Base-by-base conservation (phyloP, 1,284 basidiomycete genomes). In the Meira miltonrushii region DNA sequence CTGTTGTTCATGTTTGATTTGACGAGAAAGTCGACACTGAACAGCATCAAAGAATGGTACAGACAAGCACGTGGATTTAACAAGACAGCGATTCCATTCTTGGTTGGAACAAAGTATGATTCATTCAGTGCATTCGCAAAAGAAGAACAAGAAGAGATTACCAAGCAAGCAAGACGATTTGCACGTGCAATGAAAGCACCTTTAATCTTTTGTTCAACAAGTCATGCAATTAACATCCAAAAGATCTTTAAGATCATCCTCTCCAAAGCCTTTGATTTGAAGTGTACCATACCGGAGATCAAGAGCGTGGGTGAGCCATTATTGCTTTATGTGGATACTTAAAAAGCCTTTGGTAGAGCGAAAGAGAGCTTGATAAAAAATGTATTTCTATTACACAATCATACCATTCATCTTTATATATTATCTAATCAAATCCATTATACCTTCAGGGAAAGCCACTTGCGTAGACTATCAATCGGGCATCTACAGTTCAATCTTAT, bases 1-100 rank as follows among this genome's bases (percentile, higher is more conserved):
- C 95, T 98, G 75, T 83, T 98, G 43, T 98, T 97, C 86, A 97
- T 97, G 94, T 98, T 98, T 79, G 94, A 98, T 82, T 84, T 98
- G 51, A 91, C 91, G 58, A 86, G 94, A 71, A 97, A 97, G 81
- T 90, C 89, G 55, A 98, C 94, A 43, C 81, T 98, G 65, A 97
- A 97, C 80, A 92, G 89, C 59, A 90, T 98, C 74, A 97, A 97
- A 80, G 94, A 97, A 80, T 97, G 94, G 94, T 97, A 97, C 83
- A 84, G 94, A 72, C 94, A 97, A 82, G 92, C 92, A 48, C 83
- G 94, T 67, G 94, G 94, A 8, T 97, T 97, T 82, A 97, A 97
- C 82, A 97, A 72, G 67, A 76, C 74, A 13, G 75, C 75, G 1
- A 75, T 78, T 40, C 75, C 75, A 2, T 71, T 78, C 57, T 59